Evolutionary conservation across 805 yeast genomes (phyloP), one percentile per base, ranked within the genome.

Genomic region (Groenewaldozyma tartarivorans): DNA sequence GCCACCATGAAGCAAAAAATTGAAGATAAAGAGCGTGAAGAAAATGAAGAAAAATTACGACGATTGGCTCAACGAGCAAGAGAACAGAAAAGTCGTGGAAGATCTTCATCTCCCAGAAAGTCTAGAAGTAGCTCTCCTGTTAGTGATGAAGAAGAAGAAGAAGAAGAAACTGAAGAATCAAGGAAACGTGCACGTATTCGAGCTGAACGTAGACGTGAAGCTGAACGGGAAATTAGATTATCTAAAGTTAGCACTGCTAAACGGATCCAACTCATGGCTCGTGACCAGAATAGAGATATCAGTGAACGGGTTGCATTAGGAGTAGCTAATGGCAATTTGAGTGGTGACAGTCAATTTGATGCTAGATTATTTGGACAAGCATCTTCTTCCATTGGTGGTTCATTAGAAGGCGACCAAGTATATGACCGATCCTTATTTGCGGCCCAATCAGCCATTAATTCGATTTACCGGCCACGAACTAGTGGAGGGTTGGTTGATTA

Each of bases 381-480:
- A 1, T 59, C 73, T 1, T 34, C 45, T 3, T 45, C 44, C 5
- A 43, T 45, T n/a, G 40, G 44, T n/a, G 36, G 43, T 11, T 36
- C 48, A 9, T 51, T 51, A 36, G 51, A 52, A 24, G 72, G 66
- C 20, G 77, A 70, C 38, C 76, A 71, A 49, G 60, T 75, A 2
- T 80, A 79, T 49, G 81, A 76, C 46, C 66, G 57, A 38, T 78
- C 85, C 1, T 55, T 81, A 20, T 79, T 79, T 53, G 61, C 62
- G 30, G 71, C 66, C 2, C 75, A 73, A 41, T 73, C 70, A 41
- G 75, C 71, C 3, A 58, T 75, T 5, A 66, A 67, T 35, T 67
- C 63, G 39, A 64, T 77, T 11, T 77, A 76, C 51, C 62, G 72
- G 44, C 67, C 71, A 39, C 38, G 61, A 2, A 59, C 51, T 4